These are phyloP conservation scores for Albizia julibrissin DNA, from an alignment of 306 rosid species.

Conservation along the genomic window DNA sequence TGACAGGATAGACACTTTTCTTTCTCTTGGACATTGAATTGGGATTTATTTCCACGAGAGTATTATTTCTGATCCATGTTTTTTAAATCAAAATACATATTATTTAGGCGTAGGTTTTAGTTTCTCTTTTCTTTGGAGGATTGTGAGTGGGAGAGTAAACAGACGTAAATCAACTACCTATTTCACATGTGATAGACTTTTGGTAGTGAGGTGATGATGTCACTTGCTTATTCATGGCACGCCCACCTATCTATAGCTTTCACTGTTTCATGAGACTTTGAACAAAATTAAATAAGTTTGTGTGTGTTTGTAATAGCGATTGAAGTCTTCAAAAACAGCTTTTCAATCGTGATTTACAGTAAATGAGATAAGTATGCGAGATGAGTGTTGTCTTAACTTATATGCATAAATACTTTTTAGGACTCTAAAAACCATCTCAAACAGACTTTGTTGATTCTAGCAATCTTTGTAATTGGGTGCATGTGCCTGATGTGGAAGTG, in stretches of 20 bases:
- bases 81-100: constrained; percentile 18
- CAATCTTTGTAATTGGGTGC: background rate
- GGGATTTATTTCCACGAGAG: background rate
- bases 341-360: too few species aligned
- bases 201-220: constrained; percentile 34
- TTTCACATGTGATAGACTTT: constrained; percentile 28
- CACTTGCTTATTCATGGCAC: constrained; percentile 33
- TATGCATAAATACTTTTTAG: too few species aligned
- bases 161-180: background rate
- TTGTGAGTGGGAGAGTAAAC: constrained; percentile 1
- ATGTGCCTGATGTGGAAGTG: constrained; percentile 22
- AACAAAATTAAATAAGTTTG: constrained; percentile 24
- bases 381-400: too few species aligned
- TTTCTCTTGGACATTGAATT: constrained; percentile 18
- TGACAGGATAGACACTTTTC: constrained; percentile 7
- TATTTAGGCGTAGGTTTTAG: background rate
- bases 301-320: too few species aligned
- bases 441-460: background rate
- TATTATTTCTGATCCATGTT: background rate
- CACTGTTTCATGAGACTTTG: constrained; percentile 24
- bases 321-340: too few species aligned
- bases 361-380: too few species aligned
- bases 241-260: constrained; percentile 30
- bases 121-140: constrained; percentile 15
- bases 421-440: too few species aligned